phyloP scores from a whole-genome alignment of 805 yeast genomes.

The Wickerhamomyces alni region DNA sequence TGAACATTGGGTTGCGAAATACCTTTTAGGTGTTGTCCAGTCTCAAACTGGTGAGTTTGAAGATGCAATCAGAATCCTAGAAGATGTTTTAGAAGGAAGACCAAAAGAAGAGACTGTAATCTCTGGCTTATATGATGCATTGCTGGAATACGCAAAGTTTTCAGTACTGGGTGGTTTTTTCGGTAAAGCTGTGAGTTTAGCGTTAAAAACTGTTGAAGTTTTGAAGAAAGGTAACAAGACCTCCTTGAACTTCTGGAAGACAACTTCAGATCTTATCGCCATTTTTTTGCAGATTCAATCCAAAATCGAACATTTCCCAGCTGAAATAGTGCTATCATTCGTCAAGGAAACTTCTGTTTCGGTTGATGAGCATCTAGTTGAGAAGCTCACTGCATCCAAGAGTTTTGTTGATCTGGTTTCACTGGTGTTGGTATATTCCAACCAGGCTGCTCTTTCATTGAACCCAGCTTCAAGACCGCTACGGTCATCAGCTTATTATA shows the following conservation, averaged over 20 bases:
- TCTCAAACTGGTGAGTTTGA: constrained; percentile 62
- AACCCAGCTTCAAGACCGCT: constrained; percentile 39
- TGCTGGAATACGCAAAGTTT: constrained; percentile 46
- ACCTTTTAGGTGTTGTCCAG: constrained; percentile 61
- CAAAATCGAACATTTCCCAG: constrained; percentile 44
- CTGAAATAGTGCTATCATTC: constrained; percentile 25
- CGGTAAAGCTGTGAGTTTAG: constrained; percentile 53
- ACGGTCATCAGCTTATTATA: constrained; percentile 53
- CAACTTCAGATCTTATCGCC: constrained; percentile 50
- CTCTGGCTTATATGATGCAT: constrained; percentile 50
- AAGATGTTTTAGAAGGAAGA: constrained; percentile 31
- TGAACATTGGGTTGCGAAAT: constrained; percentile 54
- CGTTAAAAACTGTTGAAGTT: constrained; percentile 39
- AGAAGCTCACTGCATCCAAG: constrained; percentile 17
- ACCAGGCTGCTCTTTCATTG: constrained; percentile 39
- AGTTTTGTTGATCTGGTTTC: constrained; percentile 31
- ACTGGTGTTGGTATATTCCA: constrained; percentile 37
- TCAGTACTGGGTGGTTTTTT: constrained; percentile 56
- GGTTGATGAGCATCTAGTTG: constrained; percentile 23
- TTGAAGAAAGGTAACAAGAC: constrained; percentile 31
- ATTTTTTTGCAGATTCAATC: constrained; percentile 52
- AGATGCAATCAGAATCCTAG: constrained; percentile 46
- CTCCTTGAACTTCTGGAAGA: constrained; percentile 62
- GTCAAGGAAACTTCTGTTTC: constrained; percentile 20
- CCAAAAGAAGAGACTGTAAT: constrained; percentile 48